Evolutionary conservation across 1,284 basidiomycete genomes (phyloP).

Genomic region (Inonotus obliquus): DNA sequence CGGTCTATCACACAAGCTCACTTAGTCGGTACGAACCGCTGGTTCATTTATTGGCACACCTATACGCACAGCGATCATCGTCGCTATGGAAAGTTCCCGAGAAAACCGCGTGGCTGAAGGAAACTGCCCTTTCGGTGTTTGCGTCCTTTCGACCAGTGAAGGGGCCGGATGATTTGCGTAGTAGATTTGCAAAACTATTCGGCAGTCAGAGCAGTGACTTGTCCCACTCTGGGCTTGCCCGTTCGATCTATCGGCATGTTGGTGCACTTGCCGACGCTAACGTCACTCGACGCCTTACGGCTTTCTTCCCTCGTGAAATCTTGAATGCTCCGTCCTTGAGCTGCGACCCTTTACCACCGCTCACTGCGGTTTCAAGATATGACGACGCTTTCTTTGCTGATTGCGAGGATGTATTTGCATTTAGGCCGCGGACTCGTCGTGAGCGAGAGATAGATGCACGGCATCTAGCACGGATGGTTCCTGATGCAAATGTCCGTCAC

Average conservation of each 20-base stretch:
- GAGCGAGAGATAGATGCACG: conserved; percentile 45
- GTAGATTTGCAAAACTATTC: conserved; percentile 44
- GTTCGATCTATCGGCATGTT: conserved; percentile 69
- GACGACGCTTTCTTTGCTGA: conserved; percentile 68
- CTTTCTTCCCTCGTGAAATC: conserved; percentile 63
- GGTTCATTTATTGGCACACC: conserved; percentile 72
- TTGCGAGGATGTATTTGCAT: conserved; percentile 46
- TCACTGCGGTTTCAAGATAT: conserved; percentile 53
- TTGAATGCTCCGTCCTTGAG: conserved; percentile 52
- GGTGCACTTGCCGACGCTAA: conserved; percentile 59
- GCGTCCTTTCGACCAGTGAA: conserved; percentile 27
- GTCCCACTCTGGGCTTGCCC: conserved; percentile 31
- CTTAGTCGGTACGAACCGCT: conserved; percentile 34
- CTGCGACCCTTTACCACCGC: conserved; percentile 80
- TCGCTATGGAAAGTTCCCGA: conserved; percentile 76
- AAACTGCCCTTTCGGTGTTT: conserved; percentile 43
- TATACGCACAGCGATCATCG: conserved; percentile 76
- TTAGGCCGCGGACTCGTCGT: conserved; percentile 32
- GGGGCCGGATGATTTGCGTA: conserved; percentile 33
- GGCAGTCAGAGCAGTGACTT: conserved; percentile 21
- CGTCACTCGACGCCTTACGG: conserved; percentile 52
- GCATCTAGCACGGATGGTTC: conserved; percentile 49
- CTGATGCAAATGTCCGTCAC: conserved; percentile 48
- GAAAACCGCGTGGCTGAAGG: conserved; percentile 65
- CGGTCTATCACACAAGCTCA: conserved; percentile 11